These are phyloP conservation scores for Phialophora expanda DNA, from an alignment of 2,329 filamentous ascomycete genomes.

Conservation along the genomic window DNA sequence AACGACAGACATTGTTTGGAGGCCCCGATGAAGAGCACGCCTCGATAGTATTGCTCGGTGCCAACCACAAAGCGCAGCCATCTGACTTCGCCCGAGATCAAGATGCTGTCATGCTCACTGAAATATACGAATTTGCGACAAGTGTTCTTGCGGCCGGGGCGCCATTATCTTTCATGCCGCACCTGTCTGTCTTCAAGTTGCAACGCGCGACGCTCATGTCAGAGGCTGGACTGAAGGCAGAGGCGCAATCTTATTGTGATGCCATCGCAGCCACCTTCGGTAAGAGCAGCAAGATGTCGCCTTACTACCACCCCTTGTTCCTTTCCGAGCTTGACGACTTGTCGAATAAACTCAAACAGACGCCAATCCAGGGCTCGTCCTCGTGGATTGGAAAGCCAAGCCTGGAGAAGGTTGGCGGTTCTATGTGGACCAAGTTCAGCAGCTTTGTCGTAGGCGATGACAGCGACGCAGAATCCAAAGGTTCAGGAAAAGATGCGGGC, in stretches of 20 bases:
- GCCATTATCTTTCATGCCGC: constrained; percentile 68
- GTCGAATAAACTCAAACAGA: constrained; percentile 78
- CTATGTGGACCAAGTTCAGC: constrained; percentile 90
- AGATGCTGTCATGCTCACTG: constrained; percentile 89
- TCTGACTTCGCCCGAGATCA: constrained; percentile 78
- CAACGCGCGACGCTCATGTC: constrained; percentile 83
- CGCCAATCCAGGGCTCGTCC: constrained; percentile 77
- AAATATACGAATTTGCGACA: constrained; percentile 90
- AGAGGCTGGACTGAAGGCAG: constrained; percentile 78
- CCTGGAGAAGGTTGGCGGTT: constrained; percentile 93
- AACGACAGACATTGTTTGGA: constrained; percentile 68
- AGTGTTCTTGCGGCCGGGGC: constrained; percentile 66
- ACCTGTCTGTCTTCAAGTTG: constrained; percentile 89
- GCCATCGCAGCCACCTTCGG: constrained; percentile 76
- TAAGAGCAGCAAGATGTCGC: constrained; percentile 79
- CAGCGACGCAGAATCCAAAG: constrained; percentile 66
- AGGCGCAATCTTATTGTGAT: constrained; percentile 92
- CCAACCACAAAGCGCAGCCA: constrained; percentile 74
- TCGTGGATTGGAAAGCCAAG: constrained; percentile 95
- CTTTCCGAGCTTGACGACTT: constrained; percentile 82
- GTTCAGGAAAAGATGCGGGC: constrained; percentile 61
- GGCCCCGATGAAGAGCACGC: constrained; percentile 81
- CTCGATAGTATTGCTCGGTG: constrained; percentile 82
- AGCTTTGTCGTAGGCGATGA: constrained; percentile 96
- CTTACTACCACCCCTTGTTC: constrained; percentile 80